Evolutionary conservation across 371 early-diverging fungal species (phyloP).

Genomic region (Phascolomyces articulosus): DNA sequence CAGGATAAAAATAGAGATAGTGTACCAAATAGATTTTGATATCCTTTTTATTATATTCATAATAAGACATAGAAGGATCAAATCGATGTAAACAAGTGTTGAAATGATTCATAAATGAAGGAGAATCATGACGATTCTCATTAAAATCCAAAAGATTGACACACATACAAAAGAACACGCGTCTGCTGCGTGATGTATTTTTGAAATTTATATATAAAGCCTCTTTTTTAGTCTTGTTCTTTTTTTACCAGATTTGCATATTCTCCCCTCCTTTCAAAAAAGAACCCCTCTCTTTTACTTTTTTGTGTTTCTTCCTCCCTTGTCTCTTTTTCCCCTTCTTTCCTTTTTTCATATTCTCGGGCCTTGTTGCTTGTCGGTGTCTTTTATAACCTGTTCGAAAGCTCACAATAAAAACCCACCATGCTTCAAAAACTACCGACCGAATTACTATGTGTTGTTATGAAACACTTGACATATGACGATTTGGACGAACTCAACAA

Average conservation of each 20-base stretch:
- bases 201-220: no score
- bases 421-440: conserved; percentile 40
- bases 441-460: conserved; percentile 36
- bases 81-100: no score
- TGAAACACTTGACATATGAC: conserved; percentile 29
- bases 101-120: no score
- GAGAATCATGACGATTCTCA: no score
- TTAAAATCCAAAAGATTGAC: no score
- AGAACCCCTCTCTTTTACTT: not conserved
- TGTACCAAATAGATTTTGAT: no score
- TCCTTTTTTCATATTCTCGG: not conserved
- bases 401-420: not conserved
- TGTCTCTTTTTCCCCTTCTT: not conserved
- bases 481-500: conserved; percentile 27
- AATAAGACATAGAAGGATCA: no score
- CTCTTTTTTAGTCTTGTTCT: not conserved
- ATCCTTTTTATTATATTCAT: no score
- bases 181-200: no score
- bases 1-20: no score
- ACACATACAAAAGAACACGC: no score
- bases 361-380: not conserved
- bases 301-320: not conserved
- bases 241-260: not conserved
- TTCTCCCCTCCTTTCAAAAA: not conserved
- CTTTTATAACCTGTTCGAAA: not conserved